These are phyloP conservation scores for Claviceps pusilla DNA, from an alignment of 2,329 filamentous ascomycete genomes.

Conservation along the genomic window DNA sequence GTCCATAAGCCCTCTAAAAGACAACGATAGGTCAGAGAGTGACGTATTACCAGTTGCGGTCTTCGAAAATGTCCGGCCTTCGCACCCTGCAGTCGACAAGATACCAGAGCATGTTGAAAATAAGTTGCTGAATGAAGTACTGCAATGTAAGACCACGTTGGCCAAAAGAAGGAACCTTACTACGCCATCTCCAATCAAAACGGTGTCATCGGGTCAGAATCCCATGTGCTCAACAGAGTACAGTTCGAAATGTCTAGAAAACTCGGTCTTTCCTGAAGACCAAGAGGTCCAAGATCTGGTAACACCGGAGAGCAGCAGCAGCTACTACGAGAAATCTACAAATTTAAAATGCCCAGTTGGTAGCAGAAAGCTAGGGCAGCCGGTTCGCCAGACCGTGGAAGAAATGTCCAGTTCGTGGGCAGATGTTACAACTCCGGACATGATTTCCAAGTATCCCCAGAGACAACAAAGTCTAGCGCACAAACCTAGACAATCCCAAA, in stretches of 20 bases:
- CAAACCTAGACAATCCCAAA: constrained; percentile 15
- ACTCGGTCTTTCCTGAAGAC: neutral
- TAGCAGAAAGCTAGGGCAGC: neutral
- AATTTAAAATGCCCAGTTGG: neutral
- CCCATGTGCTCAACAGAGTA: constrained; percentile 5
- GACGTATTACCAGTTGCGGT: neutral
- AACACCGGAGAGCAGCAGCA: neutral
- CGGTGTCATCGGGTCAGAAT: neutral
- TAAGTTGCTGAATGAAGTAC: neutral
- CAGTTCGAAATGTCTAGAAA: neutral
- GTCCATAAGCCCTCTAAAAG: neutral
- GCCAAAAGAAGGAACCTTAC: constrained; percentile 2
- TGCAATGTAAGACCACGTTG: neutral
- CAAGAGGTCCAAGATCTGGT: neutral
- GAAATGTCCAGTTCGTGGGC: constrained; percentile 12
- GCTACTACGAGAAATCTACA: neutral
- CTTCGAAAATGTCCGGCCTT: neutral
- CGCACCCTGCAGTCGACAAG: neutral
- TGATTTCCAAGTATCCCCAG: constrained; percentile 7
- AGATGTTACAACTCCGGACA: constrained; percentile 9
- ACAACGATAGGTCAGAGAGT: neutral
- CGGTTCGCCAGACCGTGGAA: constrained; percentile 8
- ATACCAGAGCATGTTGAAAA: neutral
- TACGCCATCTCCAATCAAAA: constrained; percentile 1
- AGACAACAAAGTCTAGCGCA: constrained; percentile 8